Percentiles rank a stretch among this genome's conserved stretches.
Evolutionary conservation across 257 asterid species (phyloP).

Genomic region (Solanum appendiculatum): DNA sequence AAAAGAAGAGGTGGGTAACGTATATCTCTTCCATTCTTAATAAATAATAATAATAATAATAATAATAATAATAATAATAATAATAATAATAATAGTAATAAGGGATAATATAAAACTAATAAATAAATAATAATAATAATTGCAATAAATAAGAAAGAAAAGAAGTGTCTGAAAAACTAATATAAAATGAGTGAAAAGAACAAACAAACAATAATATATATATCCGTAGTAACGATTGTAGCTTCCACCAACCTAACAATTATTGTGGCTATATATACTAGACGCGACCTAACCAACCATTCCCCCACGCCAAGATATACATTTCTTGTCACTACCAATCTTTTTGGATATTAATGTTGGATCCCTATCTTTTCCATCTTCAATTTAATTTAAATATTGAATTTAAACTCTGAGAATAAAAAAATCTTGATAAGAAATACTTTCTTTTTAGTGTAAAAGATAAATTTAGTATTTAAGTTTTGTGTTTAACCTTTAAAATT

Average conservation of each 20-base stretch:
- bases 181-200: conserved; percentile 30
- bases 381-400: too few species aligned
- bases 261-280: conserved; percentile 4
- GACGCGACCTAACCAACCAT: conserved; percentile 49
- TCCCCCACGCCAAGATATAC: background rate
- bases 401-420: background rate
- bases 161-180: background rate
- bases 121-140: background rate
- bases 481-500: background rate
- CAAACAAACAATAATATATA: conserved; percentile 7
- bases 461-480: background rate
- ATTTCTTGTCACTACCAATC: background rate
- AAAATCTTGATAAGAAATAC: background rate
- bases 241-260: conserved; percentile 51
- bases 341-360: background rate
- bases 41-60: background rate
- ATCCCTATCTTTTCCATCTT: background rate
- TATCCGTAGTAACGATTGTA: conserved; percentile 5
- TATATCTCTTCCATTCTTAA: conserved; percentile 23
- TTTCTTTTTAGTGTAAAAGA: background rate
- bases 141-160: background rate
- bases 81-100: background rate
- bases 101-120: too few species aligned
- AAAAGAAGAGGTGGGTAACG: conserved; percentile 37
- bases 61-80: background rate